Evolutionary conservation across 768 basidiomycete genomes (phyloP).

Genomic region (Thelephora aurantiotincta): DNA sequence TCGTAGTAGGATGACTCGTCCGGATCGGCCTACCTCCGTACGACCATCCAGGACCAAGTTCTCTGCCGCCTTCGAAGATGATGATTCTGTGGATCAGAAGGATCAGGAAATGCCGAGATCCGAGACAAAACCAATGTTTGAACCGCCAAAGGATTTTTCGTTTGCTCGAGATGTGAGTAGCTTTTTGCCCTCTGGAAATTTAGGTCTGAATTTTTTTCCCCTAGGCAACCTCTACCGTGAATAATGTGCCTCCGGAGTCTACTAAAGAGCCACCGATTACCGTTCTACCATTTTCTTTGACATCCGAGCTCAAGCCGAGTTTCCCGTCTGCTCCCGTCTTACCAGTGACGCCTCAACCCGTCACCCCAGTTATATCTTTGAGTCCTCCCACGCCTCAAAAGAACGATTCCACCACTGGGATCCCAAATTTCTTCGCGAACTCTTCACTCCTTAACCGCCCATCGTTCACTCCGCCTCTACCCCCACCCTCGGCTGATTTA

Average conservation of each 20-base stretch:
- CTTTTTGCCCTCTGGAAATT: neutral
- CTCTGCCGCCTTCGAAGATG: conserved; percentile 49
- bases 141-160: conserved; percentile 47
- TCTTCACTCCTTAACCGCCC: conserved; percentile 32
- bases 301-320: conserved; percentile 4
- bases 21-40: conserved; percentile 29
- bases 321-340: conserved; percentile 10
- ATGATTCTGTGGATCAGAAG: conserved; percentile 21
- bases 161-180: conserved; percentile 50
- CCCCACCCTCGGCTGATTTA: conserved; percentile 12
- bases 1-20: conserved; percentile 38
- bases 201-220: conserved; percentile 1
- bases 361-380: conserved; percentile 10
- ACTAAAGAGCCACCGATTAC: conserved; percentile 56
- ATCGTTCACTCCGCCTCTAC: conserved; percentile 8
- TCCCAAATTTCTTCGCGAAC: conserved; percentile 55
- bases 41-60: conserved; percentile 33
- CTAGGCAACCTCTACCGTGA: conserved; percentile 2
- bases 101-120: conserved; percentile 24
- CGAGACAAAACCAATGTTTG: conserved; percentile 37
- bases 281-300: conserved; percentile 51
- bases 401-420: conserved; percentile 10
- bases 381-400: conserved; percentile 16
- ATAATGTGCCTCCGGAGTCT: conserved; percentile 18
- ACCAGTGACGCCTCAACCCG: conserved; percentile 10